phyloP scores from a whole-genome alignment of 2,329 filamentous ascomycete species.

The Knoxdaviesia capensis region DNA sequence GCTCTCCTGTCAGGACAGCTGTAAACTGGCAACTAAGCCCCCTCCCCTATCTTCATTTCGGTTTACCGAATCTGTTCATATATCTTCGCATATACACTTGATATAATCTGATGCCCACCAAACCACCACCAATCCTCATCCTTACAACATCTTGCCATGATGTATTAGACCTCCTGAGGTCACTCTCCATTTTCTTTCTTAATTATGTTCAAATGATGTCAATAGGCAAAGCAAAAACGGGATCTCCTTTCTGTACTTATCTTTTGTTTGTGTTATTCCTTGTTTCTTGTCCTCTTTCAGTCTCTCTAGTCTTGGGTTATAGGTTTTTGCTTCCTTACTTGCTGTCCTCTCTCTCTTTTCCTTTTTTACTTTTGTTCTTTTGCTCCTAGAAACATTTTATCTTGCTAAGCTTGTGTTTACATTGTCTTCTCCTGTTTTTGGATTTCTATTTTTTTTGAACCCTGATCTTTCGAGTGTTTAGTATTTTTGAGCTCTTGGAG shows the following conservation, averaged over 20 bases:
- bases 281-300: neutral
- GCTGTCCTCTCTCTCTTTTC: neutral
- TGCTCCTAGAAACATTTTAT: neutral
- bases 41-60: neutral
- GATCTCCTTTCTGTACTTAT: neutral
- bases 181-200: neutral
- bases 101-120: too few relatives aligned
- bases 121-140: neutral
- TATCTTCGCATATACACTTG: neutral
- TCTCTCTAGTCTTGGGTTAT: neutral
- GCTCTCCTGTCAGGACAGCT: constrained; percentile 60
- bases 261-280: neutral
- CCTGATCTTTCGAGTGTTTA: too few relatives aligned
- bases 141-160: neutral
- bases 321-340: neutral
- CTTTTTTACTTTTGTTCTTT: neutral
- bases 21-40: constrained; percentile 16
- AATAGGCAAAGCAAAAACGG: neutral
- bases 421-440: neutral
- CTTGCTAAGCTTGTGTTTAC: neutral
- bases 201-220: neutral
- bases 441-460: too few relatives aligned
- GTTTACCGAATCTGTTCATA: constrained; percentile 1
- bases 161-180: neutral
- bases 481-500: too few relatives aligned